Conservation (phyloP, 306 rosid species). For the Luffa acutangula region DNA sequence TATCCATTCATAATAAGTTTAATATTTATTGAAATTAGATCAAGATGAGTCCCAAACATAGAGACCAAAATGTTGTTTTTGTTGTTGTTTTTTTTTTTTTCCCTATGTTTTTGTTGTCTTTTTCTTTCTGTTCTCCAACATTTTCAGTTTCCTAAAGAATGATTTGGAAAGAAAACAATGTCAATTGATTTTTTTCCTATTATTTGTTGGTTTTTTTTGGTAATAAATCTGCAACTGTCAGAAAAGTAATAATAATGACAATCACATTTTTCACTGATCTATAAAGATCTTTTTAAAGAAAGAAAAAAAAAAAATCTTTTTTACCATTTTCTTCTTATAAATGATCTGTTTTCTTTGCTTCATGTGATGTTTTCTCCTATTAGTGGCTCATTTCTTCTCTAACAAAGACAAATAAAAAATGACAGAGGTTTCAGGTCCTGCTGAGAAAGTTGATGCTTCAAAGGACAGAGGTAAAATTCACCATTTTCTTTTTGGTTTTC, state of each 20-base stretch:
- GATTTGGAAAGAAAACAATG: neutral
- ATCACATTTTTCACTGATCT: neutral
- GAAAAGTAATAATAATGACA: neutral
- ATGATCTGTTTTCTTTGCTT: neutral
- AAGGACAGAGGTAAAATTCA: constrained; percentile 29
- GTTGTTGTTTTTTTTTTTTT: too few relatives aligned
- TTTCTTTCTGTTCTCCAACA: neutral
- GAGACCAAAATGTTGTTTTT: too few relatives aligned
- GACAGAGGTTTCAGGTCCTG: constrained; percentile 32
- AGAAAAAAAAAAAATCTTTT: neutral
- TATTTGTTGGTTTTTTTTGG: neutral
- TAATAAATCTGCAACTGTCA: neutral
- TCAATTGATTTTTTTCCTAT: neutral
- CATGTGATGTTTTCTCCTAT: neutral
- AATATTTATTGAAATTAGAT: neutral
- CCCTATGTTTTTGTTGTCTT: too few relatives aligned
- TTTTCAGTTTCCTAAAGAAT: neutral
- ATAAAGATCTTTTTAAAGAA: neutral
- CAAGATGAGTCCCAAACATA: too few relatives aligned
- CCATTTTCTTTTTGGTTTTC: neutral
- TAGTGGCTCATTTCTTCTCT: neutral
- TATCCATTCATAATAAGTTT: too few relatives aligned
- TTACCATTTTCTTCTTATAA: neutral
- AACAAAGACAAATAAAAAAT: neutral
- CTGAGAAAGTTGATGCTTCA: constrained; percentile 18